Evolutionary conservation across 345 rosid genomes (phyloP).

Genomic region (Leavenworthia alabamica): DNA sequence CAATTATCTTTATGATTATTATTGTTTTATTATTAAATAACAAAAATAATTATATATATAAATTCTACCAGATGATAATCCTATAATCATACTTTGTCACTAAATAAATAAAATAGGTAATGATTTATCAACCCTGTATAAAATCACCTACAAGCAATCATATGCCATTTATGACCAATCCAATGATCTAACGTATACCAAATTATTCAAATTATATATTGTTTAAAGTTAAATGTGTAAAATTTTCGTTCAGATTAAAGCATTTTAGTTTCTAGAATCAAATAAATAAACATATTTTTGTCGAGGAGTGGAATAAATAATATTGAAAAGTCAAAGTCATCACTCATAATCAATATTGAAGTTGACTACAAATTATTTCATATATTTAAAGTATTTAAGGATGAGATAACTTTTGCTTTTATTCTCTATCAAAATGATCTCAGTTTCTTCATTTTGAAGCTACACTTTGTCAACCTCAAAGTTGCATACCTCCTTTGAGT

Average conservation of each 20-base stretch:
- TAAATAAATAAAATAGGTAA: slow-evolving; percentile 13
- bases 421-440: slow-evolving; percentile 26
- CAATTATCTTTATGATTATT: too few species aligned
- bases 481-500: slow-evolving; percentile 26
- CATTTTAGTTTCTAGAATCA: too few species aligned
- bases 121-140: slow-evolving; percentile 18
- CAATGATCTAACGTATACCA: too few species aligned
- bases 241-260: too few species aligned
- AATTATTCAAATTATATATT: too few species aligned
- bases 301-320: too few species aligned
- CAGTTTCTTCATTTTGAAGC: slow-evolving; percentile 35
- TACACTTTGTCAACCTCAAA: slow-evolving; percentile 36
- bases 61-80: slow-evolving; percentile 15
- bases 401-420: slow-evolving; percentile 27
- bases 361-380: slow-evolving; percentile 26
- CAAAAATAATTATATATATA: too few species aligned
- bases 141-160: slow-evolving; percentile 33
- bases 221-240: too few species aligned
- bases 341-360: slow-evolving; percentile 23
- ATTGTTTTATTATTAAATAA: too few species aligned
- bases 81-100: slow-evolving; percentile 13
- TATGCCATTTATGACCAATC: too few species aligned
- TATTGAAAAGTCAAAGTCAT: too few species aligned
- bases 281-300: too few species aligned
- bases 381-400: slow-evolving; percentile 20